Evolutionary conservation across 305 asterid species (phyloP), one percentile per base, ranked within the genome.

Genomic region (Lippia alba): DNA sequence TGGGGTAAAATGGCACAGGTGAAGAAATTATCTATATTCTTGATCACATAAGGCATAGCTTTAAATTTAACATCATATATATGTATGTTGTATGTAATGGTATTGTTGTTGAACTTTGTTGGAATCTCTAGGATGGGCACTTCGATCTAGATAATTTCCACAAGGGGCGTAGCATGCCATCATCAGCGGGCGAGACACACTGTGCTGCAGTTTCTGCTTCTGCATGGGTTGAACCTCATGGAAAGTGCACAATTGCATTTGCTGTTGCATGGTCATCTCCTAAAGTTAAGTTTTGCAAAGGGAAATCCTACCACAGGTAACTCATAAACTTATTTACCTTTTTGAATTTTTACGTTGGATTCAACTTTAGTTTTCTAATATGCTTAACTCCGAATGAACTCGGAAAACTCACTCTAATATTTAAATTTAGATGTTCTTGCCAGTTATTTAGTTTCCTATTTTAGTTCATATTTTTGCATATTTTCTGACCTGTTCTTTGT

Each of bases 151-250:
- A 86, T 73, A 90, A 87, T 80, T 92, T 83, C 74, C 82, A 51
- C 77, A 87, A 78, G 68, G 97, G 96, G 34, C 85, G 89, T 61
- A 89, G 91, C 86, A 81, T 89, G 89, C 83, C 97, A 5, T 92
- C 99, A 48, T 90, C 96, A 57, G 89, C 94, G 61, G 98, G 99
- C 59, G 99, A 95, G 57, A 83, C 96, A 15, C 73, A 73, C 14
- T 95, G 99, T 83, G 98, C 99, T 55, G 99, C 97, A n/a, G 98
- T 95, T 64, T 86, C 96, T 71, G 99, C 99, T 74, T 83, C 97
- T 9, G 67, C 98, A 10, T 95, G 99, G 99, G 99, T 95, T n/a
- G 99, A 92, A 74, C 93, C 99, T 69, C 89, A 95, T 76, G 99
- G 99, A 58, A 92, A 90, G 81, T 87, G 96, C 87, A 90, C 97